Base-by-base conservation (phyloP, 176 grass and related monocot species). In the Ensete glaucum region DNA sequence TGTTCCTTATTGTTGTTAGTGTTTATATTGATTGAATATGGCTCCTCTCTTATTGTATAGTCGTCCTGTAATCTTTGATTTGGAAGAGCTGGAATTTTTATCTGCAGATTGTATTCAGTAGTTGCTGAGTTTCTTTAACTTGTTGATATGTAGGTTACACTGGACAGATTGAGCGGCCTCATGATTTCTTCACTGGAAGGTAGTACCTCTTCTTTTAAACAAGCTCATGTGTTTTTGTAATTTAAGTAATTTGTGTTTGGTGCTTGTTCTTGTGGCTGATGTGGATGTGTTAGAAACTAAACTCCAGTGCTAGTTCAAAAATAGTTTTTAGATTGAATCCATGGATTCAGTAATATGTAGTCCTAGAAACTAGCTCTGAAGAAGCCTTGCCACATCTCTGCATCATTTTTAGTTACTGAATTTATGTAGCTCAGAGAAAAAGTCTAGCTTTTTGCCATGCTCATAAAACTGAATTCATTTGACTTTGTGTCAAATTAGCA, bases 171-270 rank as follows among this genome's bases (percentile, higher is more conserved):
- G 85, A 79, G 48, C 88, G 85, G 56, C 82, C 86, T 77, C 78
- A 81, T 77, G 90, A 99, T 75, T 93, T 91, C 82, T 93, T 93
- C 75, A 93, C 95, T 34, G 95, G 90, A 85, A 98, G 88, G 90
- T 94, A 65, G 11, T 77, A 82, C 49, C 25, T 64, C 43, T 56
- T 13, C 19, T 2, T 29, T 74, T 57, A 50, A 17, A 17, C 1
- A 20, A 14, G 53, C 53, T 43, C 5, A 54, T 54, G 53, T 19
- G n/a, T 62, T 20, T 62, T 43, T 4, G 14, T 19, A 19, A 65
- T 23, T 9, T 7, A 9, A 25, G 12, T 26, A 64, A 13, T 23
- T 65, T 65, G 22, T 65, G 24, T 26, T 13, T 29, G 8, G 14
- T 15, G 15, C n/a, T 62, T 43, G 34, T 43, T 43, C 34, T 43